Evolutionary conservation across 228 moss, liverwort and hornwort genomes (phyloP).

Genomic region (Sphagnum fallax): DNA sequence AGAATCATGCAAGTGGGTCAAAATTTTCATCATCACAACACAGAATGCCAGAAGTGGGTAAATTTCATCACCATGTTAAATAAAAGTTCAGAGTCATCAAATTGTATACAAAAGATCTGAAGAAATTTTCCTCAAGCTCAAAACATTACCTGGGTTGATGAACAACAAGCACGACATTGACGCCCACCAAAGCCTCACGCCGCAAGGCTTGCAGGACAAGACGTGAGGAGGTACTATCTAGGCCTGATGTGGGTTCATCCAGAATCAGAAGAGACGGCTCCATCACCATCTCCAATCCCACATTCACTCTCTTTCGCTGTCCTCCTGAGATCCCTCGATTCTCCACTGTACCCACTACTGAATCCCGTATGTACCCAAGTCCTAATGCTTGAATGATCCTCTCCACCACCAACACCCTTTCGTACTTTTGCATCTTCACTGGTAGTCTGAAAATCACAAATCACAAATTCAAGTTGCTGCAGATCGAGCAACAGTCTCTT

Average conservation of each 20-base stretch:
- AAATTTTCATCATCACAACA: no score
- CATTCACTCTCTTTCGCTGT: slow-evolving; percentile 10
- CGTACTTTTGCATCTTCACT: slow-evolving; percentile 19
- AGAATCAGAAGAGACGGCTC: slow-evolving; percentile 6
- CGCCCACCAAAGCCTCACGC: slow-evolving; percentile 5
- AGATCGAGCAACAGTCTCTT: neutral
- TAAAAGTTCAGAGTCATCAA: no score
- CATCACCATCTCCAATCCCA: slow-evolving; percentile 9
- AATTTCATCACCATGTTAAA: neutral
- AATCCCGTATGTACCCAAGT: slow-evolving; percentile 25
- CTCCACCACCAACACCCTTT: slow-evolving; percentile 51
- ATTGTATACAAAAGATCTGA: no score
- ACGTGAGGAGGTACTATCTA: slow-evolving; percentile 6
- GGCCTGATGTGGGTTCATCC: slow-evolving; percentile 8
- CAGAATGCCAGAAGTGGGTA: neutral
- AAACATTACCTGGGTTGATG: slow-evolving; percentile 7
- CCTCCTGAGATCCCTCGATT: slow-evolving; percentile 13
- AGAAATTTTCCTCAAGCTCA: no score
- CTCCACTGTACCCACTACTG: slow-evolving; percentile 47
- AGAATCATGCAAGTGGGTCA: no score
- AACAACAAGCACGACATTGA: slow-evolving; percentile 2
- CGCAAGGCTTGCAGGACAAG: slow-evolving; percentile 7
- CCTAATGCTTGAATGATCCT: slow-evolving; percentile 36
- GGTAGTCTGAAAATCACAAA: slow-evolving; percentile 27
- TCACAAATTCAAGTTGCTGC: neutral